These are phyloP conservation scores for Coniosporium apollinis DNA, from an alignment of 495 filamentous ascomycete genomes.

Conservation along the genomic window DNA sequence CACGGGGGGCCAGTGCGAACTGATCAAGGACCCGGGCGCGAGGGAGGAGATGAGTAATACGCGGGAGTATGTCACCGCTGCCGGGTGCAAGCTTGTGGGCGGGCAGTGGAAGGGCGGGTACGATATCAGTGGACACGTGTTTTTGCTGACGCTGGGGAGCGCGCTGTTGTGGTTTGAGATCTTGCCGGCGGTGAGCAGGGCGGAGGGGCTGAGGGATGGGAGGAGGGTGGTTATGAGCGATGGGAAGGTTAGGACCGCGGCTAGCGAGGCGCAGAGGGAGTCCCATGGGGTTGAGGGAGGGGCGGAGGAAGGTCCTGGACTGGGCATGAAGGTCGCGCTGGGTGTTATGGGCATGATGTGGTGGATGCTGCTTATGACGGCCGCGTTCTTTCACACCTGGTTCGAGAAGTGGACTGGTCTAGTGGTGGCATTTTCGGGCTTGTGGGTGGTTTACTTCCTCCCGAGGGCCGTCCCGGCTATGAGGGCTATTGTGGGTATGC, in stretches of 20 bases:
- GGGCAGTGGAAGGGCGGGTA: slow-evolving; percentile 79
- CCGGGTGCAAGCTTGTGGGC: slow-evolving; percentile 67
- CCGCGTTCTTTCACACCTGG: slow-evolving; percentile 96
- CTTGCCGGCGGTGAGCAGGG: slow-evolving; percentile 39
- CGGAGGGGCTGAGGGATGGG: slow-evolving; percentile 32
- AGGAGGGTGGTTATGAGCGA: slow-evolving; percentile 40
- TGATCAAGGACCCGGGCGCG: slow-evolving; percentile 13
- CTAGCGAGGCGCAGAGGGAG: slow-evolving; percentile 26
- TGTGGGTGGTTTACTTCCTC: slow-evolving; percentile 63
- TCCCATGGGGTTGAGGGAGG: not conserved
- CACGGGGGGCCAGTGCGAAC: slow-evolving; percentile 61
- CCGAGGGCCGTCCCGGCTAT: slow-evolving; percentile 47
- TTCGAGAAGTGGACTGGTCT: slow-evolving; percentile 84
- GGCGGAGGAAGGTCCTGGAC: slow-evolving; percentile 8
- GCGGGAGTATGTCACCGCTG: slow-evolving; percentile 44
- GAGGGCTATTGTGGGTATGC: slow-evolving; percentile 54
- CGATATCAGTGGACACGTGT: slow-evolving; percentile 90
- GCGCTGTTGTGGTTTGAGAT: slow-evolving; percentile 66
- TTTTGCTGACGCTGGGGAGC: slow-evolving; percentile 72
- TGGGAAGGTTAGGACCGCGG: slow-evolving; percentile 29
- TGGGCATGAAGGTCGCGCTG: slow-evolving; percentile 33
- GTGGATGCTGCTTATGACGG: slow-evolving; percentile 98
- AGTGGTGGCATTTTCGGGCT: slow-evolving; percentile 44
- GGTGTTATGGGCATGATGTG: slow-evolving; percentile 42
- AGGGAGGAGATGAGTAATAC: slow-evolving; percentile 25